A percentile compares a stretch with the other conserved stretches of the same genome.
Conservation (phyloP, 73 alveolate genomes). For the Urostyla sp. region DNA sequence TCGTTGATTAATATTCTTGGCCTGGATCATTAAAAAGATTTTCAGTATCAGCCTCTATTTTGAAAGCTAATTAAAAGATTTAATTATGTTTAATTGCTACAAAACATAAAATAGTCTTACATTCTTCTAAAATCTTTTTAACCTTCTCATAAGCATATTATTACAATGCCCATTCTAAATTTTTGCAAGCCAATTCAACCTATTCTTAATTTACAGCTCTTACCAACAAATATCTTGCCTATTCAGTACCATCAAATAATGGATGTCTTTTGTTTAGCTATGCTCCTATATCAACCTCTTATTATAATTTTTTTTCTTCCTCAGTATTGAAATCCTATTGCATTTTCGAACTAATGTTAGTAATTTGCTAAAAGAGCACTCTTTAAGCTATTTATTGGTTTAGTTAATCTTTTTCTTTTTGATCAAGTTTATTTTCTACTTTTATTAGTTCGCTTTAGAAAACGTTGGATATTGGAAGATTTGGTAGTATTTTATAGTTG, state of each 20-base stretch:
- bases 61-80: conserved; percentile 11
- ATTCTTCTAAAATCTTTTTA: neutral
- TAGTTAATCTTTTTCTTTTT: conserved; percentile 12
- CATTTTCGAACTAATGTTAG: neutral
- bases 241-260: neutral
- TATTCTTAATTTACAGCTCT: conserved; percentile 26
- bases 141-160: neutral
- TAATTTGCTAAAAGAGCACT: conserved; percentile 1
- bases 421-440: neutral
- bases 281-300: neutral
- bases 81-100: neutral
- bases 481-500: conserved; percentile 6
- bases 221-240: conserved; percentile 1
- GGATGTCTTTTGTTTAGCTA: conserved; percentile 10
- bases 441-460: conserved; percentile 6
- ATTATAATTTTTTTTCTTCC: neutral
- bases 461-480: conserved; percentile 10
- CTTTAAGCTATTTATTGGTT: conserved; percentile 11
- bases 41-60: neutral
- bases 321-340: neutral
- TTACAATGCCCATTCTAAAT: neutral
- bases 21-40: neutral
- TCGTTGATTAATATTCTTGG: neutral
- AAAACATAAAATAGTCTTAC: neutral
- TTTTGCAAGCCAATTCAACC: neutral